A percentile compares a stretch with the other conserved stretches of the same genome.
phyloP scores from a whole-genome alignment of 306 rosid species.

The Gastrolobium bilobum region DNA sequence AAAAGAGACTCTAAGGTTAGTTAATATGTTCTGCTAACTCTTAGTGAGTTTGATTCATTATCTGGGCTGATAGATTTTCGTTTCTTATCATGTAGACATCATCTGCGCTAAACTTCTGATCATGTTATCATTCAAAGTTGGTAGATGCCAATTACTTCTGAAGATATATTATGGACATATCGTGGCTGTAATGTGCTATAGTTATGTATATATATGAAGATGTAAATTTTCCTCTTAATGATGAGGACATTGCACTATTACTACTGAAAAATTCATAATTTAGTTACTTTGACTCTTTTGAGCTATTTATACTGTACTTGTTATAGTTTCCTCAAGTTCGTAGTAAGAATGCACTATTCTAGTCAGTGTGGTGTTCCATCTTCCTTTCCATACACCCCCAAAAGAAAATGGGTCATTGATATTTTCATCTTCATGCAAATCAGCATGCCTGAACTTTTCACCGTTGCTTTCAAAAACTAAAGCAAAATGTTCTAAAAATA shows the following conservation, averaged over 20 bases:
- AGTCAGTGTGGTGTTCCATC: neutral
- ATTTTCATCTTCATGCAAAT: neutral
- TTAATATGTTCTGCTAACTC: neutral
- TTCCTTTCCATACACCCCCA: neutral
- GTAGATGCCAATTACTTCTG: neutral
- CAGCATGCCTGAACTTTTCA: too few relatives aligned
- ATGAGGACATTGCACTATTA: slow-evolving; percentile 22
- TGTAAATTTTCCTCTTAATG: neutral
- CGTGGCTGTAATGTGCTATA: neutral
- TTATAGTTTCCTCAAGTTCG: neutral
- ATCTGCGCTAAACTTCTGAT: slow-evolving; percentile 65
- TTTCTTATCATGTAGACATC: slow-evolving; percentile 76
- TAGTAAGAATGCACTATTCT: slow-evolving; percentile 7
- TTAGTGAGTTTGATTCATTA: neutral
- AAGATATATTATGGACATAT: neutral
- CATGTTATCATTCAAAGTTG: neutral
- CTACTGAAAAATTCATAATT: neutral
- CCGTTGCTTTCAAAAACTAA: too few relatives aligned
- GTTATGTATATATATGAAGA: slow-evolving; percentile 16
- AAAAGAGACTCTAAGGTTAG: slow-evolving; percentile 86
- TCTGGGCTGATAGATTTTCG: neutral
- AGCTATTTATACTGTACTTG: neutral
- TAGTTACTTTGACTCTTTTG: neutral
- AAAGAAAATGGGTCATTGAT: neutral
- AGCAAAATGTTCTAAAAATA: too few relatives aligned